Percentiles rank a stretch among this genome's conserved stretches.
phyloP scores from a whole-genome alignment of 495 filamentous ascomycete species.

The Penicillium verhagenii region DNA sequence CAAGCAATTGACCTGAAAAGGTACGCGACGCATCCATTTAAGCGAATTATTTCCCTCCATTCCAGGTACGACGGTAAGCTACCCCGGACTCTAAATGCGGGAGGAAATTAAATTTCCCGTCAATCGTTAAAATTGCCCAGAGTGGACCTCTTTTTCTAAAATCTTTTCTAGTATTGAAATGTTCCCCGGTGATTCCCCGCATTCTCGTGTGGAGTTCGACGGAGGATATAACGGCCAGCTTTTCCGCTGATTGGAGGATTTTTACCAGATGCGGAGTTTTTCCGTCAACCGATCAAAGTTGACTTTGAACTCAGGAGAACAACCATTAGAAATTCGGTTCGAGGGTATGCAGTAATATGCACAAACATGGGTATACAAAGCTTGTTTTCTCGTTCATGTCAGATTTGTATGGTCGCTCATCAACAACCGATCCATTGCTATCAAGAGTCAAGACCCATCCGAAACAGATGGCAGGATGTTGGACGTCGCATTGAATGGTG shows the following conservation, averaged over 20 bases:
- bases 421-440: no score
- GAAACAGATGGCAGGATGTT: no score
- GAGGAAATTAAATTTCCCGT: not conserved
- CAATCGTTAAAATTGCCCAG: not conserved
- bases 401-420: no score
- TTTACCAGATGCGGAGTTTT: not conserved
- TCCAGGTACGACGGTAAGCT: no score
- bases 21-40: not conserved
- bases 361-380: not conserved
- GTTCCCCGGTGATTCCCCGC: no score
- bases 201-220: not conserved
- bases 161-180: no score
- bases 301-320: not conserved
- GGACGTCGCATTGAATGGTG: no score
- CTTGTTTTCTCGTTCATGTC: not conserved
- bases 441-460: no score
- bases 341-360: not conserved
- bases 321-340: not conserved
- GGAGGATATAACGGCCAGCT: not conserved
- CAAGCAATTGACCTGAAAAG: not conserved
- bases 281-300: not conserved
- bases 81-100: not conserved
- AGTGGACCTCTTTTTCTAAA: not conserved
- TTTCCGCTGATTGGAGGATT: not conserved
- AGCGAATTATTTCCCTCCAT: not conserved